A percentile compares a stretch with the other conserved stretches of the same genome.
Evolutionary conservation across 306 rosid genomes (phyloP).

Genomic region (Hylodesmum podocarpum): DNA sequence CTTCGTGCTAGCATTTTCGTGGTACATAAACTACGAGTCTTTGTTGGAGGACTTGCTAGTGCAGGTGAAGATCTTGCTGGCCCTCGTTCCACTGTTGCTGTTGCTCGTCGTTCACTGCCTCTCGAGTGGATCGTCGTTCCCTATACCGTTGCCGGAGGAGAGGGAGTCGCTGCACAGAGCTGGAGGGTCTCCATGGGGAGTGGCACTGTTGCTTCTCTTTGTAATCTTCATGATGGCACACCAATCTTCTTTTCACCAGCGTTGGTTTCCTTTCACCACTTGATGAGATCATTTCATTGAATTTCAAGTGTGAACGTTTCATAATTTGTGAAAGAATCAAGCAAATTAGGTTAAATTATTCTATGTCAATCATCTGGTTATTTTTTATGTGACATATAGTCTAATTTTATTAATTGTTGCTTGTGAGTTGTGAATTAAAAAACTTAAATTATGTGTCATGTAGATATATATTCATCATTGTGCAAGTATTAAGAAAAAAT

Average conservation of each 20-base stretch:
- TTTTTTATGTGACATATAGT: too few relatives aligned
- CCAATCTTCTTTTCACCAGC: constrained; percentile 73
- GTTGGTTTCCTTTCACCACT: constrained; percentile 75
- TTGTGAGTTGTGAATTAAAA: too few relatives aligned
- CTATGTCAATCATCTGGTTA: too few relatives aligned
- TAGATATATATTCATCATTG: too few relatives aligned
- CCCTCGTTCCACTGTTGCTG: constrained; percentile 56
- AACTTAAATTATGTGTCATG: too few relatives aligned
- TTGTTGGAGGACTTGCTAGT: constrained; percentile 46
- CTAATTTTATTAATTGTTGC: too few relatives aligned
- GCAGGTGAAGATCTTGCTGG: constrained; percentile 59
- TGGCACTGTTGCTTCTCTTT: constrained; percentile 63
- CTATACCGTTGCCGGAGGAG: constrained; percentile 54
- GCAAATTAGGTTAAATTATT: neutral
- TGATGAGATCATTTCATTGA: neutral
- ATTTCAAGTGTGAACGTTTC: neutral
- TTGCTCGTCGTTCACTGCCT: constrained; percentile 58
- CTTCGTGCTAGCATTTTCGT: constrained; percentile 55
- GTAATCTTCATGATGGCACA: constrained; percentile 60
- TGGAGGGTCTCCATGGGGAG: constrained; percentile 92
- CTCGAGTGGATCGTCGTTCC: constrained; percentile 39
- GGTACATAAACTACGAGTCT: constrained; percentile 78
- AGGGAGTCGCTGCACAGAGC: constrained; percentile 72
- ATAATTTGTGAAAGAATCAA: neutral
- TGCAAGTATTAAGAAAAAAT: too few relatives aligned